Evolutionary conservation across 352 stramenopile species (phyloP).

Genomic region (Pythium dissimile): DNA sequence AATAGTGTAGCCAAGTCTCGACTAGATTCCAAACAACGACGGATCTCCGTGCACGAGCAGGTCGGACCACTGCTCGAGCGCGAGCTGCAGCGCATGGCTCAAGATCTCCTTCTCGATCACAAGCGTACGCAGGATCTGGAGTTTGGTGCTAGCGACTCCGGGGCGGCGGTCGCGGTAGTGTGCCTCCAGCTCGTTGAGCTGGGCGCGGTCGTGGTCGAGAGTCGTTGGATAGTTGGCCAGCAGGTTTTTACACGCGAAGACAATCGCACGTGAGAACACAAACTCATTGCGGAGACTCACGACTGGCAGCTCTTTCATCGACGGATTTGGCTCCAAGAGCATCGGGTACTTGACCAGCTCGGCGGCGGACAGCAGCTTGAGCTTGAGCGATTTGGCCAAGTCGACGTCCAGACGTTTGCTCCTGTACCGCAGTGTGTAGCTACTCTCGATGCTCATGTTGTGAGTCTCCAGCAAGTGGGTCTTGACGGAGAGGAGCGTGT

Average conservation of each 20-base stretch:
- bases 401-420: constrained; percentile 9
- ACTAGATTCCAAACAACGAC: constrained; percentile 28
- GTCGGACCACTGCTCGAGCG: constrained; percentile 37
- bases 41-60: constrained; percentile 44
- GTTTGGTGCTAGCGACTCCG: background rate
- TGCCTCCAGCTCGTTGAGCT: constrained; percentile 7
- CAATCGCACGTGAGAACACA: constrained; percentile 21
- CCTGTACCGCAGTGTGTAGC: constrained; percentile 24
- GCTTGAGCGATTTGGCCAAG: constrained; percentile 26
- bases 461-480: constrained; percentile 16
- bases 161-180: constrained; percentile 5
- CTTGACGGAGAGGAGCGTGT: constrained; percentile 26
- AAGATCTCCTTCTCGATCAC: constrained; percentile 64
- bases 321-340: constrained; percentile 11
- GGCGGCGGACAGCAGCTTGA: constrained; percentile 16
- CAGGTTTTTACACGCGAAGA: constrained; percentile 25
- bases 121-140: constrained; percentile 40
- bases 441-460: constrained; percentile 24
- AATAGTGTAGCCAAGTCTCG: constrained; percentile 11
- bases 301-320: background rate
- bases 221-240: constrained; percentile 27
- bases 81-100: constrained; percentile 42
- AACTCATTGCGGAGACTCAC: constrained; percentile 31
- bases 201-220: constrained; percentile 15
- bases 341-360: constrained; percentile 21